Evolutionary conservation across 768 basidiomycete genomes (phyloP).

Genomic region (Tephrocybe sp.): DNA sequence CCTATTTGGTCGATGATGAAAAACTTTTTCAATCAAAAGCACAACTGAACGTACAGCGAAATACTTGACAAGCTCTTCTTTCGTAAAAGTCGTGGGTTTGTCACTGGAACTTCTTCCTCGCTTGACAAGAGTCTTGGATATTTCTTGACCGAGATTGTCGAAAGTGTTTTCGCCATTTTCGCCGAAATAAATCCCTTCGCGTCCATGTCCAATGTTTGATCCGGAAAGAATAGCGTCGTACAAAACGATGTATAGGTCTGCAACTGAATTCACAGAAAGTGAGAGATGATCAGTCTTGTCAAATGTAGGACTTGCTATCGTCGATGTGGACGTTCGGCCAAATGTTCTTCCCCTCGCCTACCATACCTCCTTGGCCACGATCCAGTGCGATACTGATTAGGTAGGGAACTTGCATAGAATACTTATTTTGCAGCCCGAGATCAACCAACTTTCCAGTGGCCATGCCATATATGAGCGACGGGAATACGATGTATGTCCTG

Average conservation of each 20-base stretch:
- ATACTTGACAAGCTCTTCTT: constrained; percentile 43
- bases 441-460: constrained; percentile 46
- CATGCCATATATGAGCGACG: constrained; percentile 59
- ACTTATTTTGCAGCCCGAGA: constrained; percentile 47
- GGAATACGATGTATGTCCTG: constrained; percentile 48
- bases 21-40: neutral
- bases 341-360: constrained; percentile 55
- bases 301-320: constrained; percentile 35
- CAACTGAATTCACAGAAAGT: constrained; percentile 30
- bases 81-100: constrained; percentile 45
- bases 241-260: constrained; percentile 24
- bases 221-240: constrained; percentile 34
- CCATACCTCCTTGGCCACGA: constrained; percentile 48
- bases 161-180: constrained; percentile 46
- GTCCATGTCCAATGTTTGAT: constrained; percentile 36
- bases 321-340: constrained; percentile 58
- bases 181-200: constrained; percentile 53
- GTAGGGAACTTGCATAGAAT: constrained; percentile 50
- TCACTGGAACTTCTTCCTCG: constrained; percentile 31
- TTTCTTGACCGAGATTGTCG: constrained; percentile 36
- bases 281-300: neutral
- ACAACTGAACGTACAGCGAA: constrained; percentile 23
- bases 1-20: constrained; percentile 19
- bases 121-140: constrained; percentile 35
- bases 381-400: constrained; percentile 42